Conservation (phyloP, 805 yeast genomes). For the Ogataea naganishii region DNA sequence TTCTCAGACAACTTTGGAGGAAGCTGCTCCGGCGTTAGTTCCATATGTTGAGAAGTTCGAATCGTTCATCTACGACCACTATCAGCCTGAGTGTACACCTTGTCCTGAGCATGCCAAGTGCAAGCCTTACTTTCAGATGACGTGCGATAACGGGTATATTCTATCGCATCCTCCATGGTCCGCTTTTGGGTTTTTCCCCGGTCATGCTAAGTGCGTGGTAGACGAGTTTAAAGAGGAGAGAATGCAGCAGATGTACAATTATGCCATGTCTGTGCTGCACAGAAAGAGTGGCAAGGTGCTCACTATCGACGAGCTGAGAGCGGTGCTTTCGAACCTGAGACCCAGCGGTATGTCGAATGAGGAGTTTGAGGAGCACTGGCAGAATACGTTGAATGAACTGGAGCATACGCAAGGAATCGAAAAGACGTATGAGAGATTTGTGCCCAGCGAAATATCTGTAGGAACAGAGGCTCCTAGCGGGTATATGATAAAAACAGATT, state of each 20-base stretch:
- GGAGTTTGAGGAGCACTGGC: slow-evolving; percentile 74
- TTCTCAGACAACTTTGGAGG: slow-evolving; percentile 11
- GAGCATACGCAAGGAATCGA: too few relatives aligned
- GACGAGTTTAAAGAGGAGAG: slow-evolving; percentile 67
- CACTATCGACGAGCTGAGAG: slow-evolving; percentile 64
- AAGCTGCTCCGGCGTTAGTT: slow-evolving; percentile 3
- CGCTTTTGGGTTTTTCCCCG: slow-evolving; percentile 49
- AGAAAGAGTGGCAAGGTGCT: slow-evolving; percentile 51
- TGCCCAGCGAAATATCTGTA: slow-evolving; percentile 15
- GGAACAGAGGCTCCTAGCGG: slow-evolving; percentile 12
- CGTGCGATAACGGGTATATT: slow-evolving; percentile 64
- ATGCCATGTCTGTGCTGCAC: slow-evolving; percentile 58
- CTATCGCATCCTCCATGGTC: slow-evolving; percentile 44
- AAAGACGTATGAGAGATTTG: too few relatives aligned
- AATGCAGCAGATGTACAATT: slow-evolving; percentile 54
- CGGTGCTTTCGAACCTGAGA: slow-evolving; percentile 49
- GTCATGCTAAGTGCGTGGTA: slow-evolving; percentile 58
- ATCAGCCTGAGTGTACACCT: slow-evolving; percentile 56
- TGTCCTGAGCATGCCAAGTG: slow-evolving; percentile 85
- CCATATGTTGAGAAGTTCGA: slow-evolving; percentile 31
- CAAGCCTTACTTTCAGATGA: slow-evolving; percentile 45
- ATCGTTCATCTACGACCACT: slow-evolving; percentile 29
- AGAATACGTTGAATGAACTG: slow-evolving; percentile 49
- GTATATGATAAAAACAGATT: slow-evolving; percentile 10
- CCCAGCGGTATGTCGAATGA: slow-evolving; percentile 38